A percentile compares a stretch with the other conserved stretches of the same genome.
phyloP scores from a whole-genome alignment of 164 flowering plant genomes.

The Taxillus chinensis region DNA sequence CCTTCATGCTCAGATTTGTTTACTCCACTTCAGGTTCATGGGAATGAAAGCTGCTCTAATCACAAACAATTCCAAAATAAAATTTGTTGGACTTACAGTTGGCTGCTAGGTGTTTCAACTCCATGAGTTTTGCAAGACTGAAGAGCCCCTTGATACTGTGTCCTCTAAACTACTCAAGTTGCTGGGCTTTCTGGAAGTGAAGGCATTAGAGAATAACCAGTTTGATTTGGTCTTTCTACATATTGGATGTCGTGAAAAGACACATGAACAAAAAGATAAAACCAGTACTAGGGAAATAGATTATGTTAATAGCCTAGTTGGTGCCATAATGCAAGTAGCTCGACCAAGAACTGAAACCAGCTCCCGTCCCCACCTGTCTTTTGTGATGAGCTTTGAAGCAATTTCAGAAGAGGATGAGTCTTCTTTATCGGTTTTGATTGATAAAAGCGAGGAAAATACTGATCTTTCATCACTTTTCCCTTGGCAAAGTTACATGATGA shows the following conservation, averaged over 20 bases:
- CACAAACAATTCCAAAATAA: slow-evolving; percentile 33
- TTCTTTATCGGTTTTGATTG: slow-evolving; percentile 18
- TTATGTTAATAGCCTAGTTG: slow-evolving; percentile 51
- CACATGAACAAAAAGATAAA: slow-evolving; percentile 13
- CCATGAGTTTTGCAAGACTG: slow-evolving; percentile 25
- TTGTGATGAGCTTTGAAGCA: slow-evolving; percentile 72
- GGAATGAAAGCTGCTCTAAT: slow-evolving; percentile 79
- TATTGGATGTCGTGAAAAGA: slow-evolving; percentile 32
- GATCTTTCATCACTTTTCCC: slow-evolving; percentile 45
- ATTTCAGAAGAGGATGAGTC: slow-evolving; percentile 23
- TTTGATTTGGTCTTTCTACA: slow-evolving; percentile 79
- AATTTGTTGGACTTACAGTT: slow-evolving; percentile 37
- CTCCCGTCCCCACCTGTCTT: slow-evolving; percentile 69
- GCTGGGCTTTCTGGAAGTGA: slow-evolving; percentile 75
- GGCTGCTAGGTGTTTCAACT: slow-evolving; percentile 38
- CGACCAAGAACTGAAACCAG: slow-evolving; percentile 47
- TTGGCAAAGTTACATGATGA: slow-evolving; percentile 9
- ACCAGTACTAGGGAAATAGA: slow-evolving; percentile 19
- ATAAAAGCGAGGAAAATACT: slow-evolving; percentile 18
- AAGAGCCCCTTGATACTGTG: slow-evolving; percentile 13
- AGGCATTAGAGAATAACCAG: slow-evolving; percentile 30
- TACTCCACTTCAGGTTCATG: slow-evolving; percentile 59
- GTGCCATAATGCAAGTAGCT: slow-evolving; percentile 35
- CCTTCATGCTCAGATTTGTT: not conserved
- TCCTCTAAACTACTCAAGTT: slow-evolving; percentile 43